These are phyloP conservation scores for Athelia sp. DNA, from an alignment of 1,284 basidiomycete genomes.

Conservation along the genomic window DNA sequence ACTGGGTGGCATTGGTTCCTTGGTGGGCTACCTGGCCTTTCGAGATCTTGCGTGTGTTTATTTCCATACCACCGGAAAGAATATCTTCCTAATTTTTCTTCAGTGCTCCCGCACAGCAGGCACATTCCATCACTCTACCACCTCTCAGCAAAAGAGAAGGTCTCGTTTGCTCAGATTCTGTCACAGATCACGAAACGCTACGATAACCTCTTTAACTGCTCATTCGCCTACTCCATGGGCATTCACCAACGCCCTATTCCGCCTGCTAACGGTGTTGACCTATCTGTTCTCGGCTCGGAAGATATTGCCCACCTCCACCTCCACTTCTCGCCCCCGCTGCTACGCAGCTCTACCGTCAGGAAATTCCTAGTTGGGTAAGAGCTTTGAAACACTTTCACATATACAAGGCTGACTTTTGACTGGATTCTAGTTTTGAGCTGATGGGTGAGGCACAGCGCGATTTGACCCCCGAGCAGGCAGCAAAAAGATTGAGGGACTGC, in stretches of 20 bases:
- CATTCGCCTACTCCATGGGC: conserved; percentile 97
- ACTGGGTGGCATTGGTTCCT: conserved; percentile 87
- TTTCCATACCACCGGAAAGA: conserved; percentile 1
- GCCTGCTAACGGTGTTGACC: conserved; percentile 15
- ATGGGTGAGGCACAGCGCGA: conserved; percentile 92
- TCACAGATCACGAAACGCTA: conserved; percentile 70
- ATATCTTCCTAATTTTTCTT: neutral
- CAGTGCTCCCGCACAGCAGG: conserved; percentile 75
- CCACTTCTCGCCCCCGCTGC: conserved; percentile 85
- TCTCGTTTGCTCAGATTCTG: conserved; percentile 61
- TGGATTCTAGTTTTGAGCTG: conserved; percentile 74
- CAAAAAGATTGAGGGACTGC: conserved; percentile 52
- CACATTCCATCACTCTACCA: conserved; percentile 71
- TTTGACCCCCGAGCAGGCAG: conserved; percentile 88
- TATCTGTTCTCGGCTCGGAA: conserved; percentile 29
- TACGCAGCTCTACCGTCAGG: conserved; percentile 78
- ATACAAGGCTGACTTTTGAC: neutral
- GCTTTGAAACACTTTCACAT: neutral
- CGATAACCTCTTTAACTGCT: conserved; percentile 82
- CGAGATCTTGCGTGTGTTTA: conserved; percentile 67
- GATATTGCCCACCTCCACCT: conserved; percentile 81
- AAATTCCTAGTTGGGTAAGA: conserved; percentile 91
- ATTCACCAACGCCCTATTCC: conserved; percentile 79
- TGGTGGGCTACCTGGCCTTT: conserved; percentile 99
- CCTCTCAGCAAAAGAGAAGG: conserved; percentile 57